Evolutionary conservation across 129 eudicot species (phyloP), one percentile per base, ranked within the genome.

Genomic region (sunflower (Helianthus annuus)): DNA sequence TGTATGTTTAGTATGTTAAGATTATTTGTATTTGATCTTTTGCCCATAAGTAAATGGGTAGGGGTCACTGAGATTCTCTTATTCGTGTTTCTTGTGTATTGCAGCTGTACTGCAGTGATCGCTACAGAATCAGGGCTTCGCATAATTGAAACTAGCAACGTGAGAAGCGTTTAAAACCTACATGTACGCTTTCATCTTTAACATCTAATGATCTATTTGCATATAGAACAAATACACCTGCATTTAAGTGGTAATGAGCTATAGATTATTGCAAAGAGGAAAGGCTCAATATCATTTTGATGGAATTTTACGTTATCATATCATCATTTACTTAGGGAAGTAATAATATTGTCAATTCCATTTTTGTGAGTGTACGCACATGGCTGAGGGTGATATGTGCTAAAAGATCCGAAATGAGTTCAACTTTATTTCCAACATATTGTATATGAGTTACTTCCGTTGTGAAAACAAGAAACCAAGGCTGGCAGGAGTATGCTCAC

Each of bases 41-140:
- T n/a, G n/a, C n/a, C n/a, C 17, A 29, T 5, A 29, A 59, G 64
- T 59, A 59, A 29, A 59, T 39, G 19, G 9, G 65, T 60, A 42
- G 8, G 46, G 38, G 49, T 48, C 38, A 36, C 3, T 72, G 46
- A 61, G 17, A 42, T 42, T 42, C 64, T 14, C 13, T 9, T 29
- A n/a, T 44, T 46, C n/a, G 54, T 65, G 51, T 59, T 76, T 15
- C 9, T 51, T 69, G 39, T 69, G 45, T 12, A 38, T 49, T 60
- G 71, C 71, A 77, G 81, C n/a, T 77, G 81, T 63, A 77, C 51
- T 24, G 71, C 76, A 27, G 81, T 77, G 76, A 77, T 77, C 34
- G 70, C 71, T 49, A 62, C 70, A 53, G 66, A 70, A 51, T 70
- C 81, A 24, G 81, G 81, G 59, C 65, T 70, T 61, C 66, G 71